Evolutionary conservation across 2,329 filamentous ascomycete species (phyloP), one percentile per base, ranked within the genome.

Genomic region (Plenodomus tracheiphilus): DNA sequence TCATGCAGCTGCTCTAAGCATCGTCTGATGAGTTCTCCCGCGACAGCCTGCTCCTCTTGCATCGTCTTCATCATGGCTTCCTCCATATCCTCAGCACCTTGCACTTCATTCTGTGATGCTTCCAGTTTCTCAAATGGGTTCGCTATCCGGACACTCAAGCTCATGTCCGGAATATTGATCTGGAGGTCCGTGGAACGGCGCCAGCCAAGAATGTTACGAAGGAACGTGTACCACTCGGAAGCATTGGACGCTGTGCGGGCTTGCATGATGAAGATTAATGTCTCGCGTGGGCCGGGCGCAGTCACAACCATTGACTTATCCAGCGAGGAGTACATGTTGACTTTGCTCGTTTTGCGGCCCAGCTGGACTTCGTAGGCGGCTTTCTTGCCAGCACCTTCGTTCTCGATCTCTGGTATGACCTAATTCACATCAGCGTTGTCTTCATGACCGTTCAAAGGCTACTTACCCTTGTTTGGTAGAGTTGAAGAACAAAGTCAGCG

Each of bases 181-280:
- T 83, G 77, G 9, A 88, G 73, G 25, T 79, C 79, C 32, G 76
- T 74, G 4, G 82, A 76, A 45, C 82, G 77, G 39, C 77, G 75
- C 77, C 79, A 82, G 32, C 85, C 85, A 17, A 87, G 72, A 7
- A 81, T 74, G 43, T 82, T 81, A 11, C 80, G 76, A 13, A 88
- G 73, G 54, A 87, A 87, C 0, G 84, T 86, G 62, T 85, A 87
- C 85, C 85, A 88, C 64, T 88, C 85, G 9, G 85, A 80, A 6
- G 84, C 81, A 58, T 81, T 82, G 5, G 82, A 81, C 2, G 79
- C 77, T 16, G 85, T 85, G 11, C 81, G 79, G 5, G 85, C 79
- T 22, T 83, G 79, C 68, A 88, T 78, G 51, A 87, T 84, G 43
- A 70, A 72, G 39, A 88, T 85, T 28, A 77, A 76, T 1, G 81